Evolutionary conservation across 495 filamentous ascomycete species (phyloP).

Genomic region (Bacidia rubella): DNA sequence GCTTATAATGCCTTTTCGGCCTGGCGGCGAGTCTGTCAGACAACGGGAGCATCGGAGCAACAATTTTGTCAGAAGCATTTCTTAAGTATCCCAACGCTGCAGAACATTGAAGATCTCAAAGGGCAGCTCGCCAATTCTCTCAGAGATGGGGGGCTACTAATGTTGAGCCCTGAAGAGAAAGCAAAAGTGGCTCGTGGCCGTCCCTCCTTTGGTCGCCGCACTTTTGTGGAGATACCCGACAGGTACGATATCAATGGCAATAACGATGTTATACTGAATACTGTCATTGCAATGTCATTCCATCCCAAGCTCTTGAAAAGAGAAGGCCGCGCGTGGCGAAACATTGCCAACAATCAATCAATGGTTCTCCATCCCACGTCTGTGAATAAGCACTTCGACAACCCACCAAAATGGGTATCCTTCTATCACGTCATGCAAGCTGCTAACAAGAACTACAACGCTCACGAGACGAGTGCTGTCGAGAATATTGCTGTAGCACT

Average conservation of each 20-base stretch:
- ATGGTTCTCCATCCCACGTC: constrained; percentile 75
- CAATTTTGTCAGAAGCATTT: constrained; percentile 89
- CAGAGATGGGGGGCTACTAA: constrained; percentile 68
- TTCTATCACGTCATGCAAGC: constrained; percentile 97
- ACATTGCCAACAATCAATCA: constrained; percentile 76
- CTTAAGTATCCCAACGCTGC: constrained; percentile 66
- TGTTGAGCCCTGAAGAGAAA: constrained; percentile 55
- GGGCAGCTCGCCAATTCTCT: constrained; percentile 72
- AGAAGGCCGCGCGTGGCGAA: constrained; percentile 83
- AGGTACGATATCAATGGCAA: constrained; percentile 56
- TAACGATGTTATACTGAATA: constrained; percentile 62
- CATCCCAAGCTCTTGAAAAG: constrained; percentile 82
- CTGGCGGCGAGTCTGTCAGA: constrained; percentile 69
- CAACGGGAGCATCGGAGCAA: constrained; percentile 51
- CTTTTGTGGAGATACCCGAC: constrained; percentile 69
- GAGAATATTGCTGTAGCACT: constrained; percentile 71
- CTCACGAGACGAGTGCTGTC: constrained; percentile 74
- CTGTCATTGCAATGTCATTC: constrained; percentile 82
- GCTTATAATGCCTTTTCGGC: constrained; percentile 83
- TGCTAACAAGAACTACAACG: constrained; percentile 65
- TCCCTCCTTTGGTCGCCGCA: constrained; percentile 41
- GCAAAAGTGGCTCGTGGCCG: constrained; percentile 45
- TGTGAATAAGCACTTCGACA: constrained; percentile 57
- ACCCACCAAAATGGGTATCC: constrained; percentile 59
- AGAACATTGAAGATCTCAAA: constrained; percentile 88